Conservation (phyloP, 169 alveolate species). For the Plasmodium knowlesi region DNA sequence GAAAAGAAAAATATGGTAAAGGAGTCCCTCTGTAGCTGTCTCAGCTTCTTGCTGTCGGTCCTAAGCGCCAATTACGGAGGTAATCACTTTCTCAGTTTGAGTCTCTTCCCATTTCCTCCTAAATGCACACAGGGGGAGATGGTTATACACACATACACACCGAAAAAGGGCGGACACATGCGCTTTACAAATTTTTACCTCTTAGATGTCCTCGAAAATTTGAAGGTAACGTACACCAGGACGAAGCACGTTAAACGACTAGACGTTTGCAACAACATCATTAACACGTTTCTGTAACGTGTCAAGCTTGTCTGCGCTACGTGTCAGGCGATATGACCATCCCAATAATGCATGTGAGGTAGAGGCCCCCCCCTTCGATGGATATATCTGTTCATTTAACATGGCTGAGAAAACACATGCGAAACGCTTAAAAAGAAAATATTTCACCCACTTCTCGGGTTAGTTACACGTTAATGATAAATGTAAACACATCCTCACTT, state of each 20-base stretch:
- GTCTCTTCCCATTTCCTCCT: background rate
- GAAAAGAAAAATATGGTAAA: conserved; percentile 4
- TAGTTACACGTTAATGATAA: background rate
- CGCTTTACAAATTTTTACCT: background rate
- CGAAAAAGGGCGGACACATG: background rate
- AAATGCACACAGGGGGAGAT: background rate
- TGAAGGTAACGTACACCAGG: conserved; percentile 27
- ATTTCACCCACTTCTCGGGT: background rate
- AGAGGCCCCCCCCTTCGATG: background rate
- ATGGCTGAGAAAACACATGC: background rate
- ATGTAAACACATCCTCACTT: background rate
- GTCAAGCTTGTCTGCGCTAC: background rate
- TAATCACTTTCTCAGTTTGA: background rate
- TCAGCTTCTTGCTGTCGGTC: conserved; percentile 18
- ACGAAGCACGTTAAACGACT: conserved; percentile 53
- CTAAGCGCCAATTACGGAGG: conserved; percentile 19
- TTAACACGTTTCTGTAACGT: conserved; percentile 12
- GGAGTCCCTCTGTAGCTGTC: conserved; percentile 22
- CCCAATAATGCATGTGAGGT: background rate
- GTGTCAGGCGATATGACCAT: background rate
- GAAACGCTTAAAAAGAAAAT: background rate
- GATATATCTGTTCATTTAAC: background rate
- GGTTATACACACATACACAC: background rate
- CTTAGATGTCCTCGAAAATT: conserved; percentile 17
- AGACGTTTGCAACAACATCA: conserved; percentile 41